Evolutionary conservation across 2,329 filamentous ascomycete species (phyloP), one percentile per base, ranked within the genome.

Genomic region (Colletotrichum tropicicola): DNA sequence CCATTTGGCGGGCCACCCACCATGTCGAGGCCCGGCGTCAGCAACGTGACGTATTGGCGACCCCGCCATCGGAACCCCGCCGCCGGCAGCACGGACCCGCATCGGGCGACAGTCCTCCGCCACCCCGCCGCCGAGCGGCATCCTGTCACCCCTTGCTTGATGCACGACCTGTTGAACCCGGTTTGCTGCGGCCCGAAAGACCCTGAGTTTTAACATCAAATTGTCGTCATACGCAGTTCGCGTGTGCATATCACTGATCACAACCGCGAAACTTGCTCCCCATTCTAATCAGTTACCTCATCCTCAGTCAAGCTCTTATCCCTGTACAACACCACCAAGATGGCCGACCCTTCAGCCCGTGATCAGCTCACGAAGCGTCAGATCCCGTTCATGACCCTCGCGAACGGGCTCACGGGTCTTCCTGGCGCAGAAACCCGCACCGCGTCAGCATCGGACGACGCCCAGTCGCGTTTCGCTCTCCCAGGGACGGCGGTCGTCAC

Each of bases 401-500:
- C 69, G 9, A 27, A 44, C 10, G 53, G 60, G 28, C 44, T 58
- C 27, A 3, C 37, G 9, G 23, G 54, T 2, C 60, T 67, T 23
- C 65, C 65, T 12, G 60, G 69, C 60, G 7, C 51, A 39, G n/a
- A 59, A 7, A 8, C 25, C 37, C 58, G 61, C 25, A 61, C 59
- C 21, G 63, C 63, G 27, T 48, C 59, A 17, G 59, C 53, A 15
- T 7, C 49, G 1, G 56, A 65, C 37, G 52, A 54, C 6, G 52
- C 58, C 0, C 32, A 30, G 6, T 62, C 70, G 5, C 73, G 77
- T 19, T 79, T 79, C 69, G 61, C 71, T 4, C 64, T 79, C 28
- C 32, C 59, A 0, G 76, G 76, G 17, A 75, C 74, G 37, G 75
- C 70, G 37, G 70, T 76, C 83, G 83, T 92, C 12, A 91, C 90